Conservation (phyloP, 169 alveolate genomes). For the Perkinsus chesapeaki region DNA sequence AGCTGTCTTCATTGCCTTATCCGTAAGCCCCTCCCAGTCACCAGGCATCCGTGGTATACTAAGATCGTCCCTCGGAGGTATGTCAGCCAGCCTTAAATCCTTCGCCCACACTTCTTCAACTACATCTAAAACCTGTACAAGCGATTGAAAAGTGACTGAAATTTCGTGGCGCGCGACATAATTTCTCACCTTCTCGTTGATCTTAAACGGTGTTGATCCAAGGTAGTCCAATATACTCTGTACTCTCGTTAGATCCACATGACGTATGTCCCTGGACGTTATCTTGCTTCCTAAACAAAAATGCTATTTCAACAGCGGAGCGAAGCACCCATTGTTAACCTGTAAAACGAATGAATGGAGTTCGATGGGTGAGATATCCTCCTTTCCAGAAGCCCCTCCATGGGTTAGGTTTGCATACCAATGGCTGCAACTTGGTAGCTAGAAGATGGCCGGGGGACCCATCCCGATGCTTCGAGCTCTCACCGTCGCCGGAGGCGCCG, state of each 20-base stretch:
- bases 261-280: not conserved
- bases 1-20: not conserved
- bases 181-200: not conserved
- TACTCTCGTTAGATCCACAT: not conserved
- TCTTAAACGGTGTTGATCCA: not conserved
- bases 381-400: not conserved
- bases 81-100: constrained; percentile 19
- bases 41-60: constrained; percentile 10
- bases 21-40: constrained; percentile 15
- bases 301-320: not conserved
- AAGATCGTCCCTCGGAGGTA: constrained; percentile 27
- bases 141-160: constrained; percentile 24
- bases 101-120: constrained; percentile 26
- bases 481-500: no score
- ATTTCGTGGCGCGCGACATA: no score
- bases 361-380: not conserved
- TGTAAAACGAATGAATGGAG: not conserved
- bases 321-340: not conserved
- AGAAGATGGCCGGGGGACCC: not conserved
- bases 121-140: constrained; percentile 15
- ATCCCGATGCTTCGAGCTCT: not conserved
- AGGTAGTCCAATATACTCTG: not conserved
- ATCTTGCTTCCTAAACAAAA: not conserved
- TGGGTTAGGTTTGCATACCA: not conserved
- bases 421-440: not conserved